A percentile compares a stretch with the other conserved stretches of the same genome.
Evolutionary conservation across 805 yeast genomes (phyloP).

Genomic region (Jamesozyma gamospora): DNA sequence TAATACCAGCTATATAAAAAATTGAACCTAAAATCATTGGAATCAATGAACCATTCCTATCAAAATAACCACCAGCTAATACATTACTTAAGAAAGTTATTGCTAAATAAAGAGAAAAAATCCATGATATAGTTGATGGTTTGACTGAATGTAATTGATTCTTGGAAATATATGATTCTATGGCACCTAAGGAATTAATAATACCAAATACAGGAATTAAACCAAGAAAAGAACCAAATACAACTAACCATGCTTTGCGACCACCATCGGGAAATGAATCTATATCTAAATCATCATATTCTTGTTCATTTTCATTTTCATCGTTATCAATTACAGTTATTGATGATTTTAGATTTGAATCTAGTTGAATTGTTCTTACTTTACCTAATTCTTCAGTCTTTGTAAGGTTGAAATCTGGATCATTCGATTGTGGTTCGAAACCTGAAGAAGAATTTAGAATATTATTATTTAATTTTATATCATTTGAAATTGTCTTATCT

Average conservation of each 20-base stretch:
- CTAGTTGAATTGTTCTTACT: too few species aligned
- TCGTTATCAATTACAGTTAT: background rate
- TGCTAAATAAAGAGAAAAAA: slow-evolving; percentile 51
- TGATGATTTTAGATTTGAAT: background rate
- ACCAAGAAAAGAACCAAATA: slow-evolving; percentile 53
- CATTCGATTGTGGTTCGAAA: background rate
- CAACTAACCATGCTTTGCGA: slow-evolving; percentile 43
- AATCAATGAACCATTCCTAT: slow-evolving; percentile 43
- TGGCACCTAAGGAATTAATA: slow-evolving; percentile 54
- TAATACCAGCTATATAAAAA: slow-evolving; percentile 41
- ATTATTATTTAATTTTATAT: background rate
- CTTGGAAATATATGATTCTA: slow-evolving; percentile 47
- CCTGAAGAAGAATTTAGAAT: background rate
- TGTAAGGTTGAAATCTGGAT: background rate
- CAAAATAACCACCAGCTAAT: slow-evolving; percentile 52
- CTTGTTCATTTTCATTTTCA: slow-evolving; percentile 3
- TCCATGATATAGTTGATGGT: slow-evolving; percentile 51
- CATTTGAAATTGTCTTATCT: background rate
- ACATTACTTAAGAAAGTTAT: slow-evolving; percentile 44
- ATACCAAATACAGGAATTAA: slow-evolving; percentile 50
- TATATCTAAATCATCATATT: slow-evolving; percentile 15
- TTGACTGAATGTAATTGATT: slow-evolving; percentile 44
- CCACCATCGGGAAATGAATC: slow-evolving; percentile 47
- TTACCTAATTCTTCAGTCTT: background rate
- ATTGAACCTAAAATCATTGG: slow-evolving; percentile 38